phyloP scores from a whole-genome alignment of 805 yeast species.

The Metschnikowia bowlesiae region DNA sequence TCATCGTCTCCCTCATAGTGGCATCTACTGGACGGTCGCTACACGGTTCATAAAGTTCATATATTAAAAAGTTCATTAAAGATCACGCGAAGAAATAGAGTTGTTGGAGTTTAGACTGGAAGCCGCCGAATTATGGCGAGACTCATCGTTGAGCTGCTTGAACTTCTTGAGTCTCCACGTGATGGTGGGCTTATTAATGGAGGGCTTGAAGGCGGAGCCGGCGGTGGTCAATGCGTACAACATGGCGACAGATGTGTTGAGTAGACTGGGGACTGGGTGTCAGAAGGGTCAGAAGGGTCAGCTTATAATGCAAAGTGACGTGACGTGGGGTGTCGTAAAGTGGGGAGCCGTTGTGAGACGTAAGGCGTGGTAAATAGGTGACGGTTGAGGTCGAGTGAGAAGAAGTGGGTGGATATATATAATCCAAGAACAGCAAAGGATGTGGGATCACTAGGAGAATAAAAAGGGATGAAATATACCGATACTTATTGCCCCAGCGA shows the following conservation, averaged over 20 bases:
- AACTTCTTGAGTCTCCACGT: constrained; percentile 38
- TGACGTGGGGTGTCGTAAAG: no score
- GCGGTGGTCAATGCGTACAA: constrained; percentile 30
- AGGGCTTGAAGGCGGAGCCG: constrained; percentile 38
- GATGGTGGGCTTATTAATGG: constrained; percentile 27
- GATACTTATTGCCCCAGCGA: neutral
- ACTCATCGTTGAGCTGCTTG: constrained; percentile 19
- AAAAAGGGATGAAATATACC: neutral
- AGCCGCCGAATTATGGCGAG: constrained; percentile 10
- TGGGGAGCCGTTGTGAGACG: no score
- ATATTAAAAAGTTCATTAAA: neutral
- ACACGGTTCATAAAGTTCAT: neutral
- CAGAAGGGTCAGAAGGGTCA: no score
- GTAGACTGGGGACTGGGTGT: no score
- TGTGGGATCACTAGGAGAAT: neutral
- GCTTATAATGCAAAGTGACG: no score
- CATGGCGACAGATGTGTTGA: constrained; percentile 11
- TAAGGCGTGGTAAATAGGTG: no score
- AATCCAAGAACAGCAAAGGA: no score
- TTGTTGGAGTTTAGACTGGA: constrained; percentile 7
- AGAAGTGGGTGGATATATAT: no score
- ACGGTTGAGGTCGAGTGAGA: neutral
- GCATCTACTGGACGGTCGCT: no score
- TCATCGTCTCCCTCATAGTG: no score
- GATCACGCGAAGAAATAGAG: neutral